Conservation (phyloP, 768 basidiomycete species). For the Boletus pseudo-olivaceus region DNA sequence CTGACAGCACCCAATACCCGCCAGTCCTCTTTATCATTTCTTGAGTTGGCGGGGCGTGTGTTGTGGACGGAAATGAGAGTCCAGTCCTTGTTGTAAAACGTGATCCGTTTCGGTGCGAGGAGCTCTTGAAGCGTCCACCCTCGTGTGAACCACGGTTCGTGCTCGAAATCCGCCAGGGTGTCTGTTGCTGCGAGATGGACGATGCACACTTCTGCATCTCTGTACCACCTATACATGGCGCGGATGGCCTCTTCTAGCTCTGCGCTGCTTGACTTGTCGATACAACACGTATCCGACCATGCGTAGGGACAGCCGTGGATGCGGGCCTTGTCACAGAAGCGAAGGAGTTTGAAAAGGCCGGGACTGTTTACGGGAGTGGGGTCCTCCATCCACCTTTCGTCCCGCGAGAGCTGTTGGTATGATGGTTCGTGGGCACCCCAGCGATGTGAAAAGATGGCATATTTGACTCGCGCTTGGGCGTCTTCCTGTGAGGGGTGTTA, state of each 20-base stretch:
- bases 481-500: constrained; percentile 2
- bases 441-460: constrained; percentile 15
- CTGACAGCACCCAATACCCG: constrained; percentile 1
- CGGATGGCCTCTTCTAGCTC: constrained; percentile 13
- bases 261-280: constrained; percentile 14
- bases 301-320: constrained; percentile 6
- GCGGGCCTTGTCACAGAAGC: constrained; percentile 8
- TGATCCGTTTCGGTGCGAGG: constrained; percentile 3
- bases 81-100: constrained; percentile 7
- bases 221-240: constrained; percentile 11
- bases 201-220: constrained; percentile 5
- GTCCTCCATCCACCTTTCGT: background rate
- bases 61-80: background rate
- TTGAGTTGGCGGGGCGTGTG: background rate
- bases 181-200: constrained; percentile 6
- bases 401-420: background rate
- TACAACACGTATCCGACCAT: constrained; percentile 15
- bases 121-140: constrained; percentile 16
- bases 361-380: background rate
- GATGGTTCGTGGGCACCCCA: constrained; percentile 10
- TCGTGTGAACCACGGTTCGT: constrained; percentile 10
- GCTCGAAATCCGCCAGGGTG: constrained; percentile 1
- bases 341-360: constrained; percentile 3
- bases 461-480: constrained; percentile 1
- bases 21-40: constrained; percentile 10